A percentile compares a stretch with the other conserved stretches of the same genome.
phyloP scores from a whole-genome alignment of 371 early-diverging fungal species.

The Funneliformis caledonium region DNA sequence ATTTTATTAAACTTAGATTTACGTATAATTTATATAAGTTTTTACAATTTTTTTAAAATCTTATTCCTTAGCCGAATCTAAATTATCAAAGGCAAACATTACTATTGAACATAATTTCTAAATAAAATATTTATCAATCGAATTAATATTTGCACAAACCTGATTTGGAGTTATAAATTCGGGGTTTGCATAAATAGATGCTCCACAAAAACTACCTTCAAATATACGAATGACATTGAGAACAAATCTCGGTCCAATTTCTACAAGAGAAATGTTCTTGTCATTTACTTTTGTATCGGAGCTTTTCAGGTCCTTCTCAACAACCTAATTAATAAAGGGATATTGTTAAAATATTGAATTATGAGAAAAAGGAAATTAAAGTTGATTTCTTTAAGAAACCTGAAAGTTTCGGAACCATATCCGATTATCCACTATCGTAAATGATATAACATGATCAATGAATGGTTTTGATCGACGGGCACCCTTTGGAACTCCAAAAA shows the following conservation, averaged over 20 bases:
- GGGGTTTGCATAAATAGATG: constrained; percentile 88
- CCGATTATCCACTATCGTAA: constrained; percentile 86
- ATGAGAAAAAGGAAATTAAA: background rate
- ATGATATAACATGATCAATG: constrained; percentile 91
- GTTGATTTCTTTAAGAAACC: constrained; percentile 48
- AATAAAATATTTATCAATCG: too few relatives aligned
- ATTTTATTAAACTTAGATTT: too few relatives aligned
- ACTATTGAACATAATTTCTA: too few relatives aligned
- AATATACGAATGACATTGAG: constrained; percentile 92
- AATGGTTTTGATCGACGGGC: constrained; percentile 94
- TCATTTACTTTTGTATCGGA: constrained; percentile 58
- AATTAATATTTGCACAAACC: constrained; percentile 42
- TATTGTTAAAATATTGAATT: background rate
- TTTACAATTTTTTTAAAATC: too few relatives aligned
- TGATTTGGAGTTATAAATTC: constrained; percentile 83
- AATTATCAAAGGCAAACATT: too few relatives aligned
- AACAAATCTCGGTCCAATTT: constrained; percentile 98
- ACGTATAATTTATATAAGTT: too few relatives aligned
- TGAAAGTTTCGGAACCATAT: constrained; percentile 98
- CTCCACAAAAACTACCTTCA: constrained; percentile 93
- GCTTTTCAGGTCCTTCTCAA: constrained; percentile 55
- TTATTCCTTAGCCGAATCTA: too few relatives aligned
- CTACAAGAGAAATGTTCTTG: constrained; percentile 81
- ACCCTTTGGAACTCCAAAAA: constrained; percentile 89
- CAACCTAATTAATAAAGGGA: constrained; percentile 46